Percentiles rank a stretch among this genome's conserved stretches.
Conservation (phyloP, 441 rosid species). For the Gossypium laxum region DNA sequence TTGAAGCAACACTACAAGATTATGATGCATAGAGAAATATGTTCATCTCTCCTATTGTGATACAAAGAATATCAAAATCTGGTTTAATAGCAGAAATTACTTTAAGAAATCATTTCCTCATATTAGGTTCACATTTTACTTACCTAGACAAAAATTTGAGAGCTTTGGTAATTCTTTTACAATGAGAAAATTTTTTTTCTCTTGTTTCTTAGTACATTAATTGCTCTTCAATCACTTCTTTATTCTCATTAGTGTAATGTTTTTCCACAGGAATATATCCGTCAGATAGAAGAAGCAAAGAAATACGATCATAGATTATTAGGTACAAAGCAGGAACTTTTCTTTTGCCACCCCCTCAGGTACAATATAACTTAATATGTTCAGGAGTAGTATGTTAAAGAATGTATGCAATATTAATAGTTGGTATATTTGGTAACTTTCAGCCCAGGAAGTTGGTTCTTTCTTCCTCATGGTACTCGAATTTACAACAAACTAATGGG, state of each 20-base stretch:
- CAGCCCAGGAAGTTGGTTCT: conserved; percentile 99
- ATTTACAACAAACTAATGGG: conserved; percentile 74
- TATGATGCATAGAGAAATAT: conserved; percentile 6
- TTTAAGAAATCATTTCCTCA: not conserved
- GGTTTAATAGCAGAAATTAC: not conserved
- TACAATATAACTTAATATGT: conserved; percentile 16
- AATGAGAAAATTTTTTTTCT: not conserved
- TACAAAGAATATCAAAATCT: not conserved
- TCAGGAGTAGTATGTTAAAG: not conserved
- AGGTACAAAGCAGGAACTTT: conserved; percentile 88
- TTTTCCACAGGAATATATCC: conserved; percentile 55
- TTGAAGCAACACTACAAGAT: not conserved
- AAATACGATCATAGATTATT: conserved; percentile 80
- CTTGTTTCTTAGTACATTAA: not conserved
- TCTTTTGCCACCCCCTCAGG: conserved; percentile 86
- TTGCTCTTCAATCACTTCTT: not conserved
- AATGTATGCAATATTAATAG: conserved; percentile 14
- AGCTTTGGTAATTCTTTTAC: not conserved
- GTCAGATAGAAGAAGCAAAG: conserved; percentile 71
- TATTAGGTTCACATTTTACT: not conserved
- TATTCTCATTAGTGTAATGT: conserved; percentile 11
- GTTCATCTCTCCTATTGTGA: not conserved
- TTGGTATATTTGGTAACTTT: conserved; percentile 20
- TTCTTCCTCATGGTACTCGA: conserved; percentile 86
- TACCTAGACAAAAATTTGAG: not conserved